Conservation (phyloP, 805 yeast genomes). For the Lachancea quebecensis region DNA sequence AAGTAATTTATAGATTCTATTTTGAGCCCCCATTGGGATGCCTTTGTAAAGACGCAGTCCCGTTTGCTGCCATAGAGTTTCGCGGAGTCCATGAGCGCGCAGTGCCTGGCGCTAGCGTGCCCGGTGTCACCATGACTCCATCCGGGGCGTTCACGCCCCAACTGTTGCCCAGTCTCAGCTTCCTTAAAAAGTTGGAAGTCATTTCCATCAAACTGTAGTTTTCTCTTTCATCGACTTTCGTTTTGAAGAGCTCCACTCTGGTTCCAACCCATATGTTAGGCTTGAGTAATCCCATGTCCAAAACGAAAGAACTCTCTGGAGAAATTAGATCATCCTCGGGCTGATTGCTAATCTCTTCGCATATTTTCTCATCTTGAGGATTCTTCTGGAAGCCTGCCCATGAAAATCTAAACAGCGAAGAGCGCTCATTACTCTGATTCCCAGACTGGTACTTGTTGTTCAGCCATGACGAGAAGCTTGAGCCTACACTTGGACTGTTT, state of each 20-base stretch:
- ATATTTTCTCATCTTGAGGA: constrained; percentile 15
- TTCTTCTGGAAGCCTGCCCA: constrained; percentile 30
- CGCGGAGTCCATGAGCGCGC: constrained; percentile 19
- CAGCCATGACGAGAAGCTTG: constrained; percentile 44
- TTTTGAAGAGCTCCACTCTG: constrained; percentile 42
- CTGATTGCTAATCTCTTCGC: constrained; percentile 13
- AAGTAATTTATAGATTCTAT: neutral
- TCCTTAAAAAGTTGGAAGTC: constrained; percentile 34
- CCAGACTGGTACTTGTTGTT: constrained; percentile 51
- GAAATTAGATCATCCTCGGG: constrained; percentile 3
- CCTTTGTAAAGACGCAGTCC: constrained; percentile 11
- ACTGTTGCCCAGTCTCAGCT: constrained; percentile 31
- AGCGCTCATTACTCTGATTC: constrained; percentile 51
- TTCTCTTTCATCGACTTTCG: constrained; percentile 35
- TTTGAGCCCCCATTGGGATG: neutral
- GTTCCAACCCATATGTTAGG: constrained; percentile 51
- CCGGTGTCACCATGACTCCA: constrained; percentile 9
- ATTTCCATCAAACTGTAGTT: constrained; percentile 38
- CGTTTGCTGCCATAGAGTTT: constrained; percentile 10
- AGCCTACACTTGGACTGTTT: constrained; percentile 45
- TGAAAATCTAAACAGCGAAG: constrained; percentile 36
- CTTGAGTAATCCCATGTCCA: constrained; percentile 29
- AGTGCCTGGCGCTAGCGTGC: constrained; percentile 11
- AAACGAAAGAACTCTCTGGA: constrained; percentile 15
- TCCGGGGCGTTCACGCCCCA: constrained; percentile 16